These are phyloP conservation scores for Gleditsia sinensis DNA, from an alignment of 306 rosid species.

Conservation along the genomic window DNA sequence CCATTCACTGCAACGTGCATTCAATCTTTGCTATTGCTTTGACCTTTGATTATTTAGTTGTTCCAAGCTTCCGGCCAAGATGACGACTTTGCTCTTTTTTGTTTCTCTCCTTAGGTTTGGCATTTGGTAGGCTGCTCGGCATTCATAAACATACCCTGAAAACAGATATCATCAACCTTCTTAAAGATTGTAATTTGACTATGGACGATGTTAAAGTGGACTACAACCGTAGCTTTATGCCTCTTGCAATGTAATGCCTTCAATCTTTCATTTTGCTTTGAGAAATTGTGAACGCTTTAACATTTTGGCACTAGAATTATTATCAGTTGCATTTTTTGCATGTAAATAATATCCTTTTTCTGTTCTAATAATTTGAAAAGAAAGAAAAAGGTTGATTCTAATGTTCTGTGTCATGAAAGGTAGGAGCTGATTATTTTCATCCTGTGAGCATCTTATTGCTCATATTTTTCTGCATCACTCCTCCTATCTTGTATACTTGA, in stretches of 20 bases:
- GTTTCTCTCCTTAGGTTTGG: constrained; percentile 45
- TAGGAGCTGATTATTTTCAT: constrained; percentile 1
- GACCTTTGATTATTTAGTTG: constrained; percentile 7
- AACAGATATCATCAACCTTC: constrained; percentile 67
- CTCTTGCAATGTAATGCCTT: constrained; percentile 57
- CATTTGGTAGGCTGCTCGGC: constrained; percentile 55
- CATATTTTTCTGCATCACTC: background rate
- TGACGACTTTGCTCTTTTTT: constrained; percentile 13
- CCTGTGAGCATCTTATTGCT: background rate
- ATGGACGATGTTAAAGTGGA: constrained; percentile 77
- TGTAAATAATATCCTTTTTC: background rate
- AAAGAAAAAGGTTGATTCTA: background rate
- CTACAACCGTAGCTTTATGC: constrained; percentile 45
- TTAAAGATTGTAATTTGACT: constrained; percentile 70
- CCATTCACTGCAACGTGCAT: background rate
- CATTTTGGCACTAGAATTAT: background rate
- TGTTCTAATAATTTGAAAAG: background rate
- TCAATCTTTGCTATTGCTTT: background rate
- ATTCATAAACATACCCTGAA: constrained; percentile 53
- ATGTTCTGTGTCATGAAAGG: constrained; percentile 1
- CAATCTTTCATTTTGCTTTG: constrained; percentile 23
- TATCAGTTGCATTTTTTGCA: constrained; percentile 5
- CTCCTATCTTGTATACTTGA: constrained; percentile 1
- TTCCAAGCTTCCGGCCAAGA: background rate
- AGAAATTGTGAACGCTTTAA: constrained; percentile 17